Evolutionary conservation across 208 protist species (phyloP).

Genomic region (Balamuthia mandrillaris): DNA sequence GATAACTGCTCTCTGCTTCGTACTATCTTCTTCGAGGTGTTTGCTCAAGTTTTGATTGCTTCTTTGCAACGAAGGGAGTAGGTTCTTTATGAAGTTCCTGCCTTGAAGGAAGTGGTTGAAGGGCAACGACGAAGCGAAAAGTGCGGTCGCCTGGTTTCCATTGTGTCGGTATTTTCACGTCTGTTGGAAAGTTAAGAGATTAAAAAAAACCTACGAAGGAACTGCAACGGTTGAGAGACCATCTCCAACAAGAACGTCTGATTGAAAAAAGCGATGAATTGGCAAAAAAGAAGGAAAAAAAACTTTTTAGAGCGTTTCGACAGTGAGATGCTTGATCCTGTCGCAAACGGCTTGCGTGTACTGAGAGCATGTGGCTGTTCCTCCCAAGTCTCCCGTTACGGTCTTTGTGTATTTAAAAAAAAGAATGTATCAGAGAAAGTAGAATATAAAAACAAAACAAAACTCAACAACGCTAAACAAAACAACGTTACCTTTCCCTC

Average conservation of each 20-base stretch:
- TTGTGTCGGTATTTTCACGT: too few species aligned
- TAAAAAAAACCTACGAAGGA: neutral
- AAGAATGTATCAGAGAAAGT: neutral
- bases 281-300: neutral
- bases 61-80: too few species aligned
- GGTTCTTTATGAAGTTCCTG: too few species aligned
- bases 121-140: too few species aligned
- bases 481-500: constrained; percentile 27
- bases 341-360: constrained; percentile 53
- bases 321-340: neutral
- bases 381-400: constrained; percentile 51
- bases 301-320: neutral
- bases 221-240: too few species aligned
- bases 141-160: too few species aligned
- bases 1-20: too few species aligned
- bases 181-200: too few species aligned
- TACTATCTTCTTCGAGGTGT: too few species aligned
- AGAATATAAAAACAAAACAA: neutral
- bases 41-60: too few species aligned
- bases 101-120: too few species aligned
- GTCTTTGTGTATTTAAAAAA: neutral
- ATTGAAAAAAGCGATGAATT: neutral
- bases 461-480: neutral
- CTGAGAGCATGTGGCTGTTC: constrained; percentile 39
- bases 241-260: too few species aligned